phyloP scores from a whole-genome alignment of 2,329 filamentous ascomycete genomes.

The Eutypella sp. region DNA sequence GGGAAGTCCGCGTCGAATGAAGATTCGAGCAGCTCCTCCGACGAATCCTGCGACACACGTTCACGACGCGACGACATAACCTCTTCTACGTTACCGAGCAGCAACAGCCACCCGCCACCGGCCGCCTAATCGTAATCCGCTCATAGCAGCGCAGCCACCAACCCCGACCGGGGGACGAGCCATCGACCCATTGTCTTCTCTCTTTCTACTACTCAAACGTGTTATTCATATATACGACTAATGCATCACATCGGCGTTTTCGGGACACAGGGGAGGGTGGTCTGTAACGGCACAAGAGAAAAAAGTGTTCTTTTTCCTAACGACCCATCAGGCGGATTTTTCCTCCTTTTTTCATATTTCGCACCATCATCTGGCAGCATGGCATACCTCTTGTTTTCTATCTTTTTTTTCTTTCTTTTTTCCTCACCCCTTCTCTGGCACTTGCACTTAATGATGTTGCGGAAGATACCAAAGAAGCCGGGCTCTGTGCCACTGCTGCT shows the following conservation, averaged over 20 bases:
- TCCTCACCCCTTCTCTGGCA: no score
- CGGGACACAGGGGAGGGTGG: background rate
- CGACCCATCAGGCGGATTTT: no score
- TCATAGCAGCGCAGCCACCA: no score
- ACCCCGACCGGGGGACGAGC: background rate
- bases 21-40: constrained; percentile 33
- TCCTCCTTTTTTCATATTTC: no score
- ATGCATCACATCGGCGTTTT: constrained; percentile 1
- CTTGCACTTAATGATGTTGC: background rate
- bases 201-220: background rate
- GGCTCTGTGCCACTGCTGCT: background rate
- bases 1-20: constrained; percentile 33
- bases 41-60: constrained; percentile 17
- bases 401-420: no score
- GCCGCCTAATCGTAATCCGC: background rate
- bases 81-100: background rate
- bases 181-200: no score
- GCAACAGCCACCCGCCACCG: no score
- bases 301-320: no score
- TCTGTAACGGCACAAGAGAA: no score
- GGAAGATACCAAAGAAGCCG: constrained; percentile 1
- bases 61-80: background rate
- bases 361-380: no score
- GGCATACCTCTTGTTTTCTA: no score
- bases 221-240: background rate